Base-by-base conservation (phyloP, 768 basidiomycete genomes). In the Megacollybia marginata region DNA sequence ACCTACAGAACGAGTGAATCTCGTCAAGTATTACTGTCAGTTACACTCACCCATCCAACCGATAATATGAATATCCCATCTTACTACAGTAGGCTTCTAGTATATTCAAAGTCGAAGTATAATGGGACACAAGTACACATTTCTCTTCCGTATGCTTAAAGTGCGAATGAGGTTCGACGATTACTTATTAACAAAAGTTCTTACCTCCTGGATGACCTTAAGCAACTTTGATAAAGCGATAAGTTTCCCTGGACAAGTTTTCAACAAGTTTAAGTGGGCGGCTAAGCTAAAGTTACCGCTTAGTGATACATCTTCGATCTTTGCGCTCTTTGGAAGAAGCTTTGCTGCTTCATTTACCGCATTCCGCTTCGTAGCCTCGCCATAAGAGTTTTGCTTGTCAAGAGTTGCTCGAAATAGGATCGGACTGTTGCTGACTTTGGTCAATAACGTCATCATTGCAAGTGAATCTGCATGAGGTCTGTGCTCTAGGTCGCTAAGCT, bases 121-220 rank as follows among this genome's bases (percentile, higher is more conserved):
- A 99, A 62, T 98, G 94, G n/a, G 93, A 97, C 33, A 95, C 90
- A 38, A 99, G 68, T 33, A 97, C 87, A 57, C 92, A 88, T 77
- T 99, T 99, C 68, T 99, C 95, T 36, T 88, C 83, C 0, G 90
- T 92, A 33, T 72, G 69, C 83, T 90, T 51, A 16, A 9, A 45
- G 47, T 50, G 8, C 57, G 38, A 54, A 48, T 34, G 42, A 47
- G 23, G 42, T 20, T 33, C 53, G 36, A 9, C 18, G 18, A 34
- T 33, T 31, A 10, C 10, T 33, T 44, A 28, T 28, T 6, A 18
- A 19, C 28, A n/a, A 12, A 50, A 49, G 31, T 28, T 31, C 52
- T 35, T 50, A 86, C 89, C 64, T 79, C 73, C 48, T 74, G 73
- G 47, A 95, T 69, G 1, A 65, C 60, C 48, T 70, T 67, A 15